Conservation (phyloP, 768 basidiomycete species). For the Tephrocybe sp. region DNA sequence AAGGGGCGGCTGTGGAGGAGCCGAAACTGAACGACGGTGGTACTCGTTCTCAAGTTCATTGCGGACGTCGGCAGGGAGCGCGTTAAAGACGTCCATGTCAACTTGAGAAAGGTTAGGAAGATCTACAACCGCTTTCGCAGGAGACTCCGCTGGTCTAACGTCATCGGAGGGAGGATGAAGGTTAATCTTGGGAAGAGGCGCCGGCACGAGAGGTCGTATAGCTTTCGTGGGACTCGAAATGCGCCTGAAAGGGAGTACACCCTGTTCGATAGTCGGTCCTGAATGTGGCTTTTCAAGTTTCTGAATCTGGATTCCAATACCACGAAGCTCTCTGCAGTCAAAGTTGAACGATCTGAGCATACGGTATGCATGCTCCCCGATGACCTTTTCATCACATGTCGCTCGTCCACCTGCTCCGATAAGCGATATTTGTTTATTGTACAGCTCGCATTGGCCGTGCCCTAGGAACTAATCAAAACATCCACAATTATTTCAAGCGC, state of each 20-base stretch:
- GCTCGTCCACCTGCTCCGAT: slow-evolving; percentile 58
- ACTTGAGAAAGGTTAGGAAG: slow-evolving; percentile 77
- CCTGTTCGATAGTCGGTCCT: slow-evolving; percentile 42
- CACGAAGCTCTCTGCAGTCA: slow-evolving; percentile 84
- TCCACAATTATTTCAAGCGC: not conserved
- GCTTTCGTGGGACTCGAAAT: slow-evolving; percentile 15
- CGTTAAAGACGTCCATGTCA: slow-evolving; percentile 66
- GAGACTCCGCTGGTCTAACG: slow-evolving; percentile 1
- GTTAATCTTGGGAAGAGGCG: slow-evolving; percentile 11
- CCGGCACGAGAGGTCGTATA: slow-evolving; percentile 2
- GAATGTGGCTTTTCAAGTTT: slow-evolving; percentile 67
- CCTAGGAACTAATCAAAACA: slow-evolving; percentile 70
- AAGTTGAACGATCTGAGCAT: slow-evolving; percentile 72
- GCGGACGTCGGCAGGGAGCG: slow-evolving; percentile 66
- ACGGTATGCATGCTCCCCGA: slow-evolving; percentile 77
- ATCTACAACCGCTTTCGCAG: slow-evolving; percentile 28
- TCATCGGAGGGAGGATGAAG: slow-evolving; percentile 19
- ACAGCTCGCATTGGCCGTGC: slow-evolving; percentile 81
- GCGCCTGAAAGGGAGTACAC: slow-evolving; percentile 52
- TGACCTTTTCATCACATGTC: slow-evolving; percentile 68
- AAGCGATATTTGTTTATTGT: slow-evolving; percentile 70
- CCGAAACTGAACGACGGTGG: slow-evolving; percentile 54
- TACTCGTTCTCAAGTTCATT: slow-evolving; percentile 69
- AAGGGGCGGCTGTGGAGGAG: slow-evolving; percentile 27
- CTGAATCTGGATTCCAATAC: slow-evolving; percentile 87